Evolutionary conservation across 1,284 basidiomycete genomes (phyloP).

Genomic region (Fomitopsis pinicola): DNA sequence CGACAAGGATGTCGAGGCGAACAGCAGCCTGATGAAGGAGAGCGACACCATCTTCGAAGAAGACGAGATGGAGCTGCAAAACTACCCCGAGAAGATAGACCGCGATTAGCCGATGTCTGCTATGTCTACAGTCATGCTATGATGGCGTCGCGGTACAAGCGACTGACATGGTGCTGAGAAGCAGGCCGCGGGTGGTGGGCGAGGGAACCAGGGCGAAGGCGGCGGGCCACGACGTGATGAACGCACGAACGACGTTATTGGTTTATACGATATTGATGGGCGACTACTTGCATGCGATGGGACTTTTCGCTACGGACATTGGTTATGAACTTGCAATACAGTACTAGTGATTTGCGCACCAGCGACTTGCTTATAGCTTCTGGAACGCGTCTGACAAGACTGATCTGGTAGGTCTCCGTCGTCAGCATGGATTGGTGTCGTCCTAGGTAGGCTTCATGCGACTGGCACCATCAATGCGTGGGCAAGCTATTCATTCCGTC

Average conservation of each 20-base stretch:
- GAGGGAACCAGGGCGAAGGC: no score
- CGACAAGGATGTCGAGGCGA: slow-evolving; percentile 38
- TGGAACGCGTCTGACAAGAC: neutral
- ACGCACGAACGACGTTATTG: neutral
- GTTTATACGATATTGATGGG: neutral
- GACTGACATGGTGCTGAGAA: neutral
- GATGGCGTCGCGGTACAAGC: neutral
- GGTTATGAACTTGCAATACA: neutral
- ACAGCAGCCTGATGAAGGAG: slow-evolving; percentile 8
- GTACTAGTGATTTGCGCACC: neutral
- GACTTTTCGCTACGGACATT: neutral
- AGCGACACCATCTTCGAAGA: slow-evolving; percentile 9
- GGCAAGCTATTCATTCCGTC: neutral
- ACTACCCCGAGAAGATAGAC: slow-evolving; percentile 19
- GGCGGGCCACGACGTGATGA: neutral
- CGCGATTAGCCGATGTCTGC: neutral
- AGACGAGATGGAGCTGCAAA: slow-evolving; percentile 18
- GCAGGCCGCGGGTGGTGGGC: neutral
- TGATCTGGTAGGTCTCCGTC: neutral
- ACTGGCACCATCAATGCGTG: no score
- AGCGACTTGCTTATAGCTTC: neutral
- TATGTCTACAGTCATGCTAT: neutral
- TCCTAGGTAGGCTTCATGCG: no score
- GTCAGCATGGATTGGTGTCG: neutral
- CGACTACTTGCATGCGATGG: neutral